Conservation (phyloP, 2,329 filamentous ascomycete species). For the Helotiales sp. region DNA sequence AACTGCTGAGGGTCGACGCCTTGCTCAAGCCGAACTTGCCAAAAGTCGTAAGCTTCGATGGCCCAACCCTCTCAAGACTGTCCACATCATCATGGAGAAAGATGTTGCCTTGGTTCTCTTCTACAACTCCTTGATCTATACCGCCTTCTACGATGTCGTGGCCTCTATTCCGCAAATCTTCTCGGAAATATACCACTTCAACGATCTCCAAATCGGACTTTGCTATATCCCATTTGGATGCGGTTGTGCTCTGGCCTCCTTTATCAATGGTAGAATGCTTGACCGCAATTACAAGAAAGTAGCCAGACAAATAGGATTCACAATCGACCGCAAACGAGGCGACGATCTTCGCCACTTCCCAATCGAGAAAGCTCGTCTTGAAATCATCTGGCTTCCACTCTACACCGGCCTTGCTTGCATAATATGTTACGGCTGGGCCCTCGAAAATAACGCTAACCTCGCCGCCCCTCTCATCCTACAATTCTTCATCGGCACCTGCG, state of each 20-base stretch:
- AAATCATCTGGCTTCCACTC: constrained; percentile 55
- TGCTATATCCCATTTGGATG: constrained; percentile 45
- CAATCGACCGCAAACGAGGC: constrained; percentile 57
- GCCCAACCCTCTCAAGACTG: constrained; percentile 57
- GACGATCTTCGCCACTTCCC: constrained; percentile 37
- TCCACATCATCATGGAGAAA: constrained; percentile 56
- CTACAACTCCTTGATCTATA: constrained; percentile 54
- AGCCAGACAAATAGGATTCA: constrained; percentile 60
- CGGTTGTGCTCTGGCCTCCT: constrained; percentile 52
- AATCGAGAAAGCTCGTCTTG: constrained; percentile 45
- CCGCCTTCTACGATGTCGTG: constrained; percentile 54
- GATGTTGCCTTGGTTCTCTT: constrained; percentile 55
- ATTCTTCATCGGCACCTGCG: constrained; percentile 56
- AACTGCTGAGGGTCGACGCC: constrained; percentile 36
- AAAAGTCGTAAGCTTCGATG: constrained; percentile 46
- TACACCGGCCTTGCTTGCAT: constrained; percentile 52
- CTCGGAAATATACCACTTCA: constrained; percentile 34
- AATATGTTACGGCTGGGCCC: constrained; percentile 58
- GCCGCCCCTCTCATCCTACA: constrained; percentile 56
- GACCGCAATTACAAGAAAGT: constrained; percentile 71
- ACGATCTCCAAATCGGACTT: constrained; percentile 35
- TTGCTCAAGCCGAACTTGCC: constrained; percentile 37
- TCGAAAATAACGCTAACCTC: constrained; percentile 51
- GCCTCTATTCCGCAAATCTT: constrained; percentile 52
- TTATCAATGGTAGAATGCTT: constrained; percentile 54